Base-by-base conservation (phyloP, 2,329 filamentous ascomycete species). In the Triangularia setosa region DNA sequence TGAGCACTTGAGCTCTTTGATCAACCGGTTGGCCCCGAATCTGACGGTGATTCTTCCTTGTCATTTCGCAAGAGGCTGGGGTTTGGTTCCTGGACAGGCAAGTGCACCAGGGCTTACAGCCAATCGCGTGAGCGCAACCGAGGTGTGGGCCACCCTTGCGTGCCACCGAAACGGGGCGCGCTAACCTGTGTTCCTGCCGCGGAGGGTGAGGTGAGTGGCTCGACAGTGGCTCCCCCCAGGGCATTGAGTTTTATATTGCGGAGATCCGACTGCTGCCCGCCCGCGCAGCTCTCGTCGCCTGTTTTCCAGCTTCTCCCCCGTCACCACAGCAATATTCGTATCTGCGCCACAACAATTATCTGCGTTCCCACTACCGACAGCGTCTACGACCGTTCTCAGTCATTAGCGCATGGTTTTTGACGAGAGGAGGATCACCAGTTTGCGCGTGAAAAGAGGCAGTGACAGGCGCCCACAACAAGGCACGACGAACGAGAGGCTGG, bases 211-310 rank as follows among this genome's bases (percentile, higher is more conserved):
- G 40, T 48, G 40, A 62, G 62, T 64, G 64, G 59, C 62, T 66
- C 57, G 53, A 63, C 18, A 55, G 59, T 59, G 54, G 58, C 62
- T 64, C 30, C 30, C 60, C 58, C 60, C 60, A 53, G 57, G 67
- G 71, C 68, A 71, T 71, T 70, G 66, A 71, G 64, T 71, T 72
- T 71, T 73, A 71, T 70, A 71, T 72, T 72, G 66, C 67, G 66
- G 69, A 69, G 69, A 65, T 66, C 67, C 64, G 58, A 54, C 70
- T 64, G 56, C 56, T 62, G 61, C 61, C 59, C 48, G 61, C 52
- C 23, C 52, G 52, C 52, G 52, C 52, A 65, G 55, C 28, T 30
- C 59, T 57, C 59, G 63, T 57, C 30, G 62, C 54, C 58, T 63
- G 44, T 58, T 62, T 40, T 64, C 64, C 61, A 60, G 61, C 52